Base-by-base conservation (phyloP, 768 basidiomycete genomes). In the Leucosporidium scottii region DNA sequence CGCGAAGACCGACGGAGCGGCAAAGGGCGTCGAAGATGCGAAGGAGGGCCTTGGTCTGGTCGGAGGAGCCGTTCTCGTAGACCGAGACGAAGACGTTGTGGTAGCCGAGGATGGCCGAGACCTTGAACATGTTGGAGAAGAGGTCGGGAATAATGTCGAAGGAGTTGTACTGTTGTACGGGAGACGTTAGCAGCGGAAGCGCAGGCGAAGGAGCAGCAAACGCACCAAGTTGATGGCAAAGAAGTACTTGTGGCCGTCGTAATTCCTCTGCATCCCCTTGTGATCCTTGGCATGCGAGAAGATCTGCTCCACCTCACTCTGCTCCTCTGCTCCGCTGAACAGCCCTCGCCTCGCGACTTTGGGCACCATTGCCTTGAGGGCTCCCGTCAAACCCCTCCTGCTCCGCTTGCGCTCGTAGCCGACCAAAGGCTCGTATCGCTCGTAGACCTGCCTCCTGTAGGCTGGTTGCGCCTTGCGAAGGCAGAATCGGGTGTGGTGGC, bases 1-100 rank as follows among this genome's bases (percentile, higher is more conserved):
- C 85, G 61, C 96, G 86, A 79, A 98, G 83, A 31, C 96, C 96
- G 66, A 94, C 91, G 59, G 85, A 86, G 54, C 88, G 83, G 1
- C 91, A 91, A 59, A 99, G 83, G 5, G 93, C 89, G 79, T 94
- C 93, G 77, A 97, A 98, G 61, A 98, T 93, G 60, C 90, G 85
- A 48, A 98, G 84, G 25, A 98, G 84, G 0, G 94, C 93, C 79
- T 98, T 98, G 25, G 96, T 98, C 80, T 98, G 96, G 82, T 99
- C 96, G 54, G 85, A 85, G n/a, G 94, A 97, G 5, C 94, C 96
- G 79, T 98, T 98, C 81, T 99, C 96, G 82, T 98, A 98, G 73
- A 98, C 96, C 60, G 93, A 94, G 58, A 98, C 91, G 77, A 87
- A 98, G 75, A 98, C 92, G 78, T 99, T 99, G 79, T 96, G 92